These are phyloP conservation scores for Penicillium frequentans DNA, from an alignment of 2,329 filamentous ascomycete genomes.

Conservation along the genomic window DNA sequence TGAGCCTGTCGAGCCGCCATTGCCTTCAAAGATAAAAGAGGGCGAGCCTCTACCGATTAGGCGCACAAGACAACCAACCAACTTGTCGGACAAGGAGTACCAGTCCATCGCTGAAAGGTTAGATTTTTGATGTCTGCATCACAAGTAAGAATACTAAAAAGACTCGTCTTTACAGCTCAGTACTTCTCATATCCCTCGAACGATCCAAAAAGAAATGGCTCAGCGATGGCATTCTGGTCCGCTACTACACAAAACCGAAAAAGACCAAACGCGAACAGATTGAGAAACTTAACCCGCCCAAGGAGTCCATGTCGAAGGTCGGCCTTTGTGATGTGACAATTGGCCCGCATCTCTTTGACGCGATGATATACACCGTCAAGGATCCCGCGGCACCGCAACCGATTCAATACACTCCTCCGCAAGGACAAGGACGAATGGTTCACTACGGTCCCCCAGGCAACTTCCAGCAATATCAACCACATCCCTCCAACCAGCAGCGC, in stretches of 20 bases:
- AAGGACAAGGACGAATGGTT: conserved; percentile 44
- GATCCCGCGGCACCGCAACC: conserved; percentile 44
- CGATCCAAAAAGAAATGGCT: conserved; percentile 61
- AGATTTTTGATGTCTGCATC: conserved; percentile 3
- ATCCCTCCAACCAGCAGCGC: conserved; percentile 32
- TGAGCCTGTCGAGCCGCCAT: conserved; percentile 36
- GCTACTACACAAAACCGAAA: conserved; percentile 60
- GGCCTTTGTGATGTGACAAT: conserved; percentile 61
- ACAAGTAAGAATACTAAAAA: conserved; percentile 5
- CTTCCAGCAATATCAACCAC: conserved; percentile 45
- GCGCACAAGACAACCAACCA: conserved; percentile 49
- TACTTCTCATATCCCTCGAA: conserved; percentile 58
- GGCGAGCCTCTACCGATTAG: conserved; percentile 56
- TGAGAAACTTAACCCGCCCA: conserved; percentile 48
- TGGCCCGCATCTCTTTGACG: conserved; percentile 64
- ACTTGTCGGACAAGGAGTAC: conserved; percentile 55
- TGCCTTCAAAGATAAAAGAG: conserved; percentile 56
- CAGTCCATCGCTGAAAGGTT: conserved; percentile 60
- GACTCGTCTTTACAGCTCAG: conserved; percentile 43
- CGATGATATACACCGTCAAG: conserved; percentile 57
- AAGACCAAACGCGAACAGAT: conserved; percentile 54
- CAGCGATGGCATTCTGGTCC: conserved; percentile 54
- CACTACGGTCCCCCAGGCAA: conserved; percentile 43
- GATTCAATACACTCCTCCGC: conserved; percentile 39
- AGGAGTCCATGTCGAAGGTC: conserved; percentile 55